phyloP scores from a whole-genome alignment of 352 stramenopile genomes.

The Pythium aphanidermatum region DNA sequence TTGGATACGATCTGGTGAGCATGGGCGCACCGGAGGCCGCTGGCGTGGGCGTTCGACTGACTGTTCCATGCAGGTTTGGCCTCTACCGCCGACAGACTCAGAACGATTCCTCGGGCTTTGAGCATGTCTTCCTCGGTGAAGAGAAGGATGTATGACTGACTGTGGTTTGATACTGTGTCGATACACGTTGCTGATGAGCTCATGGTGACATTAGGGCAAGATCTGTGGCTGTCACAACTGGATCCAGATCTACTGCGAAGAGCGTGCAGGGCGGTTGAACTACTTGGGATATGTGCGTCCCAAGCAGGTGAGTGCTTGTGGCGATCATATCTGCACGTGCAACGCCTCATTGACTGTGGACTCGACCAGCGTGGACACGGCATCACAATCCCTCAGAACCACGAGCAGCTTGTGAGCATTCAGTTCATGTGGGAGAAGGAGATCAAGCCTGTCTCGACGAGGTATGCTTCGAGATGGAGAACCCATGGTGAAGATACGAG shows the following conservation, averaged over 20 bases:
- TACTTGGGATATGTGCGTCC: conserved; percentile 93
- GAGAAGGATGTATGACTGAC: conserved; percentile 79
- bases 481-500: no score
- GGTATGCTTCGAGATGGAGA: no score
- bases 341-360: no score
- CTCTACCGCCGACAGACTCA: conserved; percentile 86
- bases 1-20: conserved; percentile 91
- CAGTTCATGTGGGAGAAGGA: conserved; percentile 91
- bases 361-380: conserved; percentile 39
- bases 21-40: no score
- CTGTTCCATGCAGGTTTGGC: conserved; percentile 83
- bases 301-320: conserved; percentile 30
- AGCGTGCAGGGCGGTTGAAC: conserved; percentile 89
- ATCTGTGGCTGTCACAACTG: conserved; percentile 96
- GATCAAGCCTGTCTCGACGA: conserved; percentile 89
- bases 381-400: conserved; percentile 66
- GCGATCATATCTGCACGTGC: no score
- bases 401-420: conserved; percentile 92
- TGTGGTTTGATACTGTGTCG: neutral
- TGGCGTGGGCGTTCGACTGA: no score
- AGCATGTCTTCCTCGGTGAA: conserved; percentile 97
- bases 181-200: conserved; percentile 1
- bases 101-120: conserved; percentile 93
- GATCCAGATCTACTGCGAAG: conserved; percentile 95
- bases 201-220: conserved; percentile 35